Percentiles rank a stretch among this genome's conserved stretches.
Evolutionary conservation across 139 green algal species (phyloP).

Genomic region (Pleodorina starrii): DNA sequence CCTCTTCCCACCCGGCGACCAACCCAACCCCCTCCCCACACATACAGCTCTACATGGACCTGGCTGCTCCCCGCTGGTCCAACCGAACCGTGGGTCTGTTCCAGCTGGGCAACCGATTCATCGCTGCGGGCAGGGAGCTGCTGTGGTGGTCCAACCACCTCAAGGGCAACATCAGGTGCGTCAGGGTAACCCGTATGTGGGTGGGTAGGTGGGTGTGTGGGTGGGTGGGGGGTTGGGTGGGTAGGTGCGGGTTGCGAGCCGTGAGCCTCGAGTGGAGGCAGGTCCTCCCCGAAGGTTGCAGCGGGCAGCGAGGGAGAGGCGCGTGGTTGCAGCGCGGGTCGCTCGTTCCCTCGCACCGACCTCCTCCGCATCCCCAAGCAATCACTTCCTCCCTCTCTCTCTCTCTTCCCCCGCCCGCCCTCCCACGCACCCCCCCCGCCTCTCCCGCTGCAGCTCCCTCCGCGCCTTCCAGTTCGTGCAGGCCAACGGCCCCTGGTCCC

Average conservation of each 20-base stretch:
- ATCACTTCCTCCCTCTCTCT: neutral
- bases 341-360: too few species aligned
- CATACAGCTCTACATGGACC: constrained; percentile 7
- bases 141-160: neutral
- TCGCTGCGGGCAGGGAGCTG: constrained; percentile 34
- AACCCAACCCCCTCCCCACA: neutral
- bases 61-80: neutral
- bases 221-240: neutral
- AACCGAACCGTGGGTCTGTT: neutral
- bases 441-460: neutral
- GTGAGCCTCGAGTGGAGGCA: too few species aligned
- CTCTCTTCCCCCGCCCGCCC: neutral
- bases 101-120: constrained; percentile 37
- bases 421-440: neutral
- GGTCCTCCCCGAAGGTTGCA: too few species aligned
- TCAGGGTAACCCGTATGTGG: too few species aligned
- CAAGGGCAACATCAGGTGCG: constrained; percentile 11
- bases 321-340: too few species aligned
- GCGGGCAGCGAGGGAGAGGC: too few species aligned
- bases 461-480: constrained; percentile 17
- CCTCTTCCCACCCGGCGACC: too few species aligned
- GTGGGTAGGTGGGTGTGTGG: neutral
- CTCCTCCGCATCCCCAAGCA: too few species aligned
- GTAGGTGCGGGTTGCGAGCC: too few species aligned
- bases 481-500: neutral